Conservation (phyloP, 148 eudicot species). For the Talinum fruticosum region DNA sequence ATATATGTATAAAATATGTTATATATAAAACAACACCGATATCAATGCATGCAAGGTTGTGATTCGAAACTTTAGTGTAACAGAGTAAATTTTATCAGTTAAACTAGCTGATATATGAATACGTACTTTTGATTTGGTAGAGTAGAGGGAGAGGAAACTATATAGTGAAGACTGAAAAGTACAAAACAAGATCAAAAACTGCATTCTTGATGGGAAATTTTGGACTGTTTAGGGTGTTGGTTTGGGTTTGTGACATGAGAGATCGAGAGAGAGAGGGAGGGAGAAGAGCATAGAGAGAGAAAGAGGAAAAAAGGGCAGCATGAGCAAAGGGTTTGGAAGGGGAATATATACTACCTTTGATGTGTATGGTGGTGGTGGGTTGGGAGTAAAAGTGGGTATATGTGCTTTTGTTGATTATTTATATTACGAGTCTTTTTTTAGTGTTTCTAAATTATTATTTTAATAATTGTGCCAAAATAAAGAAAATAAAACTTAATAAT, state of each 20-base stretch:
- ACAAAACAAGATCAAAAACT: background rate
- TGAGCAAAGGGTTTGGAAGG: background rate
- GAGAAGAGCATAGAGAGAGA: background rate
- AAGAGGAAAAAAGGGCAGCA: background rate
- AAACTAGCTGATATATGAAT: background rate
- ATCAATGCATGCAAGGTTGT: no score
- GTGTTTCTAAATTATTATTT: no score
- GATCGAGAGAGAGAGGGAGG: slow-evolving; percentile 4
- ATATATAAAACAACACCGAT: background rate
- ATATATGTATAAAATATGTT: no score
- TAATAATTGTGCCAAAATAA: no score
- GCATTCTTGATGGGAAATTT: no score
- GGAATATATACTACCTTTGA: background rate
- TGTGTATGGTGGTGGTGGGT: background rate
- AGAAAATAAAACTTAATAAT: no score
- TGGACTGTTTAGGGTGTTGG: background rate
- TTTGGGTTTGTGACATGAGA: background rate
- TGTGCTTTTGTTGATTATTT: no score
- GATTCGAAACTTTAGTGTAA: no score
- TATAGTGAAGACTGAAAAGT: background rate
- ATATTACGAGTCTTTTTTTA: no score
- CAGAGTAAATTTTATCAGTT: slow-evolving; percentile 2
- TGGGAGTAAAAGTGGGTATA: background rate
- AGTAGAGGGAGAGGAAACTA: background rate
- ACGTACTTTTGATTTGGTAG: background rate